A percentile compares a stretch with the other conserved stretches of the same genome.
Conservation (phyloP, 257 asterid species). For the Gynochthodes officinalis region DNA sequence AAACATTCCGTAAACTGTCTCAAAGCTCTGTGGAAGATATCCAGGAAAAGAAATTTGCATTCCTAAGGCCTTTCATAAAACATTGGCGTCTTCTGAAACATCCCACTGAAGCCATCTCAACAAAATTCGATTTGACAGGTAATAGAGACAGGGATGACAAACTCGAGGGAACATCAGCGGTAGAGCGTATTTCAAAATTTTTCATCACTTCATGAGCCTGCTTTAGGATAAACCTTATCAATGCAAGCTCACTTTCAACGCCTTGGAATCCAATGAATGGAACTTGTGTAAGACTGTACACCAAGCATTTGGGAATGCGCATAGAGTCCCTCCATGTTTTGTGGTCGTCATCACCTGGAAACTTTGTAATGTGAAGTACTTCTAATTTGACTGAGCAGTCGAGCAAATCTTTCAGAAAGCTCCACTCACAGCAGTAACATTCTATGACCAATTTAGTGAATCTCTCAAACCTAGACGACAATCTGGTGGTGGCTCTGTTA, state of each 20-base stretch:
- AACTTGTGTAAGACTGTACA: conserved; percentile 4
- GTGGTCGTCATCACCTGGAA: background rate
- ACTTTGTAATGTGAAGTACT: background rate
- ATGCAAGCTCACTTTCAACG: conserved; percentile 11
- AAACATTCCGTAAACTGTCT: too few species aligned
- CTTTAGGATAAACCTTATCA: conserved; percentile 16
- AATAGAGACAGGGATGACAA: background rate
- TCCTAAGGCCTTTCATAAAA: too few species aligned
- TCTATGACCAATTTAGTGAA: background rate
- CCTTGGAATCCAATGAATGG: background rate
- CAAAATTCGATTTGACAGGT: background rate
- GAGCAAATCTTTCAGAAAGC: background rate
- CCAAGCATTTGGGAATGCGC: conserved; percentile 11
- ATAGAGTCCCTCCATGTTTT: conserved; percentile 18
- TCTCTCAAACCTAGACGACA: background rate
- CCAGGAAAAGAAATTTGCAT: too few species aligned
- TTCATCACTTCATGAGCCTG: conserved; percentile 12
- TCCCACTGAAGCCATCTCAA: background rate
- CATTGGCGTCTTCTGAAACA: too few species aligned
- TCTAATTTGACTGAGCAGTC: background rate
- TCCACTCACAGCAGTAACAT: conserved; percentile 1
- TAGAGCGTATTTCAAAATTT: too few species aligned
- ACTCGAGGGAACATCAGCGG: background rate
- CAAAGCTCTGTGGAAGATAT: too few species aligned
- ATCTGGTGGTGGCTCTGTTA: background rate